A percentile compares a stretch with the other conserved stretches of the same genome.
These are phyloP conservation scores for Mycena albidolilacea DNA, from an alignment of 768 basidiomycete genomes.

Conservation along the genomic window DNA sequence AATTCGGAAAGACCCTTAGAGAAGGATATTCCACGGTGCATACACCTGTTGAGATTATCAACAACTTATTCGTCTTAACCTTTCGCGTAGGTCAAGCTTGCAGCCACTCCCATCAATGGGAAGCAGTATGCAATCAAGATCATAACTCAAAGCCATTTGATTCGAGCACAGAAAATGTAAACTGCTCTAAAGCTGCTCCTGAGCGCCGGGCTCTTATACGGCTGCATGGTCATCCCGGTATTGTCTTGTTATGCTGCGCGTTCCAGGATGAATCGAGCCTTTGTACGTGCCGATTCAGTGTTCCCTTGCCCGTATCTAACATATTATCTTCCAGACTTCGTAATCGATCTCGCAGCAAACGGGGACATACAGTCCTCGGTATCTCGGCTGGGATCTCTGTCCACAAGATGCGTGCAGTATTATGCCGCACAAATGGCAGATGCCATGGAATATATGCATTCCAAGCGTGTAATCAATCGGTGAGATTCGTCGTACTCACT, in stretches of 20 bases:
- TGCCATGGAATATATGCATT: conserved; percentile 92
- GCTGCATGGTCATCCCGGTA: conserved; percentile 72
- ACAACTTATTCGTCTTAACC: conserved; percentile 5
- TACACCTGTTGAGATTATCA: conserved; percentile 33
- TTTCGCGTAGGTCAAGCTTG: conserved; percentile 71
- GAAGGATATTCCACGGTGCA: conserved; percentile 89
- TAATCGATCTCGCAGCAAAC: conserved; percentile 81
- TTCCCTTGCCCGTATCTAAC: conserved; percentile 11
- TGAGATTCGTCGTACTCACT: conserved; percentile 43
- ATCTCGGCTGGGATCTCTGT: conserved; percentile 88
- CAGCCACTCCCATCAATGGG: conserved; percentile 66
- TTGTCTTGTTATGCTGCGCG: conserved; percentile 85
- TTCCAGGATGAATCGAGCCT: conserved; percentile 90
- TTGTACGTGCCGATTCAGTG: conserved; percentile 66
- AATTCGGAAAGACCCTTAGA: conserved; percentile 82
- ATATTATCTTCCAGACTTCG: conserved; percentile 77
- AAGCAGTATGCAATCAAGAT: conserved; percentile 83
- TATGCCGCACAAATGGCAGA: conserved; percentile 94
- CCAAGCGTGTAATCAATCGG: conserved; percentile 92
- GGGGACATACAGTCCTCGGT: conserved; percentile 85
- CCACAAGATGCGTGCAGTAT: conserved; percentile 80
- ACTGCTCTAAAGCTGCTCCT: conserved; percentile 78
- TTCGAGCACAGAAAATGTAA: conserved; percentile 76
- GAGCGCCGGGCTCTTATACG: conserved; percentile 74
- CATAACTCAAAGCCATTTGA: conserved; percentile 59